phyloP scores from a whole-genome alignment of 495 filamentous ascomycete species.

The Lindgomyces ingoldianus region DNA sequence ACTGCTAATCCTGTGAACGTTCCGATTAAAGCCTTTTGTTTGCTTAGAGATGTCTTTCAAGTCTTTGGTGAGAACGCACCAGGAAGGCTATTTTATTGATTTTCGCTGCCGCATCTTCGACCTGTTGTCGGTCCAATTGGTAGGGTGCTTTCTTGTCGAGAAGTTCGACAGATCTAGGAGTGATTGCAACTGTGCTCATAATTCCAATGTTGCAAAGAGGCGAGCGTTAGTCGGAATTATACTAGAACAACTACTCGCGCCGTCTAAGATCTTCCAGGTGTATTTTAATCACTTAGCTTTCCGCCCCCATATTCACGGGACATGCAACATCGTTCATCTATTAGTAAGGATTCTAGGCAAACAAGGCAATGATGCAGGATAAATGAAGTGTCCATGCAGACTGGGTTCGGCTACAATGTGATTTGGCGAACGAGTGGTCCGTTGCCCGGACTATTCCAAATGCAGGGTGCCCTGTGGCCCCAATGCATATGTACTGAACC shows the following conservation, averaged over 20 bases:
- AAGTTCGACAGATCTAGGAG: neutral
- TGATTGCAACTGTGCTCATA: neutral
- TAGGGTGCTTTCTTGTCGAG: neutral
- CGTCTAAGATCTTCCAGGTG: neutral
- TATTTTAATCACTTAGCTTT: neutral
- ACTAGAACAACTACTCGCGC: neutral
- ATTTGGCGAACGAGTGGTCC: conserved; percentile 3
- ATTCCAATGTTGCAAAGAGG: neutral
- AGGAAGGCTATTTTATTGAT: neutral
- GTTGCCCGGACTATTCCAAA: conserved; percentile 1
- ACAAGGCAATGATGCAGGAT: neutral
- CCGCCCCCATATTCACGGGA: neutral
- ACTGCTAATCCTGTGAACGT: neutral
- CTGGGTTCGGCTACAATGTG: neutral
- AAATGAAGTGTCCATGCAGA: neutral
- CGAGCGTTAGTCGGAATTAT: neutral
- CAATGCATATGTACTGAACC: no score
- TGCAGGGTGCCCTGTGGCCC: neutral
- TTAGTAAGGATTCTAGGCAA: neutral
- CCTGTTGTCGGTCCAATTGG: neutral
- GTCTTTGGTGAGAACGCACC: neutral
- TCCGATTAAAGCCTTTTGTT: neutral
- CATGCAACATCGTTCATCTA: conserved; percentile 4
- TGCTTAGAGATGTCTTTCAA: neutral
- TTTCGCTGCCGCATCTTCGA: conserved; percentile 4